phyloP scores from a whole-genome alignment of 169 alveolate genomes.

The Amoebophrya sp. region DNA sequence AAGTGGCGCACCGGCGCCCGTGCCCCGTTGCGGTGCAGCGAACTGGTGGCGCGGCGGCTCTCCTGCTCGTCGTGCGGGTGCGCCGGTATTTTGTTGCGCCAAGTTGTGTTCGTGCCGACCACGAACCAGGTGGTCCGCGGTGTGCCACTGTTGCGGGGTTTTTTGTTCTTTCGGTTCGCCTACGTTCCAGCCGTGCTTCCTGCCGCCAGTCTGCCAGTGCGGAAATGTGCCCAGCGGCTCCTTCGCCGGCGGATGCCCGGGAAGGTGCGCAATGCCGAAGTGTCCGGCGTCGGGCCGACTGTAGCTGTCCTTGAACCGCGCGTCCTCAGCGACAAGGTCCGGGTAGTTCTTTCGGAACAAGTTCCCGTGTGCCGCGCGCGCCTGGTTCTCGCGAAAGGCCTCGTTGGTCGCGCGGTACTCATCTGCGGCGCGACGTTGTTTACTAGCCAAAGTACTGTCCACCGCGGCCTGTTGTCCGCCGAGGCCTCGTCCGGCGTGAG shows the following conservation, averaged over 20 bases:
- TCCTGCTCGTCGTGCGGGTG: too few relatives aligned
- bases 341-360: neutral
- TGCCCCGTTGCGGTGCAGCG: neutral
- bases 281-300: neutral
- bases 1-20: neutral
- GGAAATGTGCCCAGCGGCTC: neutral
- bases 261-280: neutral
- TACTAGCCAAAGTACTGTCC: too few relatives aligned
- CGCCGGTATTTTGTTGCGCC: too few relatives aligned
- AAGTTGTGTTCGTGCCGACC: too few relatives aligned
- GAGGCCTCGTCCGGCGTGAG: too few relatives aligned
- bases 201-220: neutral
- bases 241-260: neutral
- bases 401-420: neutral
- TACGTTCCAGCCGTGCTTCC: neutral
- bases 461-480: too few relatives aligned
- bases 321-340: neutral
- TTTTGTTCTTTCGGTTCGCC: neutral
- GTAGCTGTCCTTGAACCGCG: neutral
- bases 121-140: too few relatives aligned
- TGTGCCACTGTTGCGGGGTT: too few relatives aligned
- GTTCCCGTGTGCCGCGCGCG: neutral
- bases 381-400: neutral
- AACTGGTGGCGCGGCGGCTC: too few relatives aligned
- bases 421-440: too few relatives aligned